Conservation (phyloP, 306 rosid species). For the Cicer yamashitae region DNA sequence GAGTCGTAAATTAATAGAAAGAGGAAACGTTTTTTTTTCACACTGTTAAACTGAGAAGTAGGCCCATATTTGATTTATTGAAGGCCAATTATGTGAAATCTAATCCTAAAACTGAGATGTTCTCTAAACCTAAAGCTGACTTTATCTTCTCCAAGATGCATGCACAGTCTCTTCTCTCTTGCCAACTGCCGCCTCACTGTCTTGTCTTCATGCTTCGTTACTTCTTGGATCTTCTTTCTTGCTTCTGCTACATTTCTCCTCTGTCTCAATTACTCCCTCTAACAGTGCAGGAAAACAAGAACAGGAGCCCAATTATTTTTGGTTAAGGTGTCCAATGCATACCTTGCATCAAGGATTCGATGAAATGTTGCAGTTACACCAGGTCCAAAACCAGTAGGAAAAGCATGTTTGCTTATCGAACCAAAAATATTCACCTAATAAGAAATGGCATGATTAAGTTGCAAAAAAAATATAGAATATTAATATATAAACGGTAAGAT, state of each 20-base stretch:
- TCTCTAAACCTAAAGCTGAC: neutral
- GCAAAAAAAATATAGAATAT: constrained; percentile 27
- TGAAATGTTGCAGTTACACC: constrained; percentile 79
- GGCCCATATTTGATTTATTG: neutral
- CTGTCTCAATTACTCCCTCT: constrained; percentile 5
- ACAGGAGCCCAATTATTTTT: constrained; percentile 26
- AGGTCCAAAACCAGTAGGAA: constrained; percentile 85
- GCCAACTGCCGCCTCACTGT: neutral
- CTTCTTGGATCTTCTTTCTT: neutral
- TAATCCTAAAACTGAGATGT: neutral
- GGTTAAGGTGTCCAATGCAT: constrained; percentile 36
- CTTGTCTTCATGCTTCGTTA: neutral
- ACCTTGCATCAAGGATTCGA: constrained; percentile 80
- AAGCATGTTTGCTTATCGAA: constrained; percentile 49
- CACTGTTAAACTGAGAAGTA: neutral
- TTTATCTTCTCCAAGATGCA: neutral
- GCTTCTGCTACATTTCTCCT: neutral
- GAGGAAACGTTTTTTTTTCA: neutral
- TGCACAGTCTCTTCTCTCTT: neutral
- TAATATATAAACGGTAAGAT: constrained; percentile 27
- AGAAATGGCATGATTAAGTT: constrained; percentile 33
- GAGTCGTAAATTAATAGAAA: neutral
- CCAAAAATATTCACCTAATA: constrained; percentile 72
- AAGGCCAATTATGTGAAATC: neutral
- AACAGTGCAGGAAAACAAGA: constrained; percentile 28